Conservation (phyloP, 2,329 filamentous ascomycete species). For the Aureobasidium sp. region DNA sequence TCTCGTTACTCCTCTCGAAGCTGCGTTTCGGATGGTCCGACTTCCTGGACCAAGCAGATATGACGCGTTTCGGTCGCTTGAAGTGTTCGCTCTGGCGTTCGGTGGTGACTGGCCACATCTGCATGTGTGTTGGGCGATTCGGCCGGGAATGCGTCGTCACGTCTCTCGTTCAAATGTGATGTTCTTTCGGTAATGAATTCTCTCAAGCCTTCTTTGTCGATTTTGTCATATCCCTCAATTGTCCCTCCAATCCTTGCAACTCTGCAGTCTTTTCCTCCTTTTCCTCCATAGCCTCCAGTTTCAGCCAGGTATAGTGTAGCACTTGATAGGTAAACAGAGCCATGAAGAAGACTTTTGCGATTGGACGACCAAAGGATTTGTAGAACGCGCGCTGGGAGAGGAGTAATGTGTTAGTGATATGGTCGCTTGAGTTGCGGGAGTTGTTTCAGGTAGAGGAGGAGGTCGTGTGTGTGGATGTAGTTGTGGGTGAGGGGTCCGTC, state of each 20-base stretch:
- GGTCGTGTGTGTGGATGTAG: neutral
- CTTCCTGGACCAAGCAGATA: neutral
- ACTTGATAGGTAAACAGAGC: slow-evolving; percentile 73
- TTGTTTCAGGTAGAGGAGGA: neutral
- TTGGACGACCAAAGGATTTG: slow-evolving; percentile 62
- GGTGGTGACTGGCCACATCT: too few relatives aligned
- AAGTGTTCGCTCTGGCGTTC: neutral
- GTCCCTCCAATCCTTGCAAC: neutral
- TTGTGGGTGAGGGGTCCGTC: neutral
- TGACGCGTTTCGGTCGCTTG: neutral
- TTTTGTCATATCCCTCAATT: neutral
- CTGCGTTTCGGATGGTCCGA: neutral
- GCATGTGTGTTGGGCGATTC: neutral
- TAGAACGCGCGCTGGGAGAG: slow-evolving; percentile 56
- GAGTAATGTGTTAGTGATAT: neutral
- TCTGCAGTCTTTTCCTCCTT: slow-evolving; percentile 42
- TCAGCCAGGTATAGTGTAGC: slow-evolving; percentile 66
- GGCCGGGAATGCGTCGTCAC: too few relatives aligned
- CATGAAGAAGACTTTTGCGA: slow-evolving; percentile 65
- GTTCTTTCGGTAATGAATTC: too few relatives aligned
- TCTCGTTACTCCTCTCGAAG: neutral
- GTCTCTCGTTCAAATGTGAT: too few relatives aligned
- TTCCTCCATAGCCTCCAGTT: slow-evolving; percentile 64
- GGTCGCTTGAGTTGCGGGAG: neutral
- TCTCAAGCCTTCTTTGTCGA: neutral